These are phyloP conservation scores for Cenchrus purpureus DNA, from an alignment of 176 grass and related monocot species.

Conservation along the genomic window DNA sequence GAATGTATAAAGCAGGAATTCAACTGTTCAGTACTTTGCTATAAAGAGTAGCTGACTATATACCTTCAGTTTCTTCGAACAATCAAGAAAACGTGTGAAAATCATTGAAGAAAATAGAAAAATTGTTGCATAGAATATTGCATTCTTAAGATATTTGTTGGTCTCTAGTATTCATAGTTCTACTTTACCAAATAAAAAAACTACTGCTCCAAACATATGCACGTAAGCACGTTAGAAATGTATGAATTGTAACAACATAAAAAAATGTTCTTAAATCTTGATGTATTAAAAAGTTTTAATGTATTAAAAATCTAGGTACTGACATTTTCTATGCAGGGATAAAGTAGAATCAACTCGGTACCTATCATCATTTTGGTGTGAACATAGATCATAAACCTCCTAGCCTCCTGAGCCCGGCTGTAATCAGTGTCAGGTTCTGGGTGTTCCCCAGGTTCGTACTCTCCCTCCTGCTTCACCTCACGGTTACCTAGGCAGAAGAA, in stretches of 20 bases:
- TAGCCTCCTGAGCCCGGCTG: conserved; percentile 69
- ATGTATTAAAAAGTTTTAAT: not conserved
- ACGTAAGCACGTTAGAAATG: not conserved
- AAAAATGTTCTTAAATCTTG: not conserved
- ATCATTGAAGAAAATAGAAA: not conserved
- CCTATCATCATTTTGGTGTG: conserved; percentile 99
- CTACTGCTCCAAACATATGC: not conserved
- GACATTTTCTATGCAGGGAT: not conserved
- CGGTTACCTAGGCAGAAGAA: conserved; percentile 98
- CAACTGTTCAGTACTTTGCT: not conserved
- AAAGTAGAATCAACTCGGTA: conserved; percentile 32
- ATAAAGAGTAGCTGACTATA: not conserved
- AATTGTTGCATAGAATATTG: not conserved
- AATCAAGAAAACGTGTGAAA: not conserved
- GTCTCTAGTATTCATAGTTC: not conserved
- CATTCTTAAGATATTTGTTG: not conserved
- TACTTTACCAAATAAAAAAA: not conserved
- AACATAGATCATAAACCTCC: conserved; percentile 99
- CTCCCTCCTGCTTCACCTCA: conserved; percentile 65
- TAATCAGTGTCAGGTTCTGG: conserved; percentile 87
- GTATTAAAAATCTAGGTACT: not conserved
- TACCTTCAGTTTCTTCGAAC: not conserved
- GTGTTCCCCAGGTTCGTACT: conserved; percentile 67
- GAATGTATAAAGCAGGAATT: conserved; percentile 3
- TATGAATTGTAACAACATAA: not conserved